Evolutionary conservation across 2,329 filamentous ascomycete genomes (phyloP), one percentile per base, ranked within the genome.

Genomic region (Phyllosticta citribraziliensis): DNA sequence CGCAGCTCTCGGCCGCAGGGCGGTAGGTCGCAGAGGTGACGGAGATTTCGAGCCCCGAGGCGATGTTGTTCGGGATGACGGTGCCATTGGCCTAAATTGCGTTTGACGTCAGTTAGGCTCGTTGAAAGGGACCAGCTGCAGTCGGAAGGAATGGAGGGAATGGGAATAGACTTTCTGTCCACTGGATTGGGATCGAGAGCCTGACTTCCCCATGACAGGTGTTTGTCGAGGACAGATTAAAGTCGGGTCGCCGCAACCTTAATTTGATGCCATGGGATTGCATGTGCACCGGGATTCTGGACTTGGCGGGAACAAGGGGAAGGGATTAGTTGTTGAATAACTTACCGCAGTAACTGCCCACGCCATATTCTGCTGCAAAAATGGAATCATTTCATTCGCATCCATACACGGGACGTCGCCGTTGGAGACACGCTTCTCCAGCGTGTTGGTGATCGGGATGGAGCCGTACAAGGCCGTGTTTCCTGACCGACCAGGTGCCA

Each of bases 371-470:
- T 63, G 51, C 51, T 61, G 64, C 50, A 71, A 55, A 64, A 69
- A 71, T 35, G 50, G 19, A 19, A 47, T 62, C 1, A 72, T 68
- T 11, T 62, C 60, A 8, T 61, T 56, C 54, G 70, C 67, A 1
- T 65, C 60, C 61, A 72, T 57, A 57, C 64, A 66, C 22, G 55
- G 33, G 22, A 81, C 61, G n/a, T 74, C 66, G 2, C 71, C 72
- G 10, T 55, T 61, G 27, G 67, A 58, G 6, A 72, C 65, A 22
- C 73, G 71, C 1, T 70, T 68, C 10, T 76, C 66, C 14, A 82
- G 65, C 5, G 70, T 70, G 10, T 70, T 70, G 0, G 77, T 82
- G 25, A 82, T 62, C 2, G 78, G 77, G 8, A 82, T 71, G 0
- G 74, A 72, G 2, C 75, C 78, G 4, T 75, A 63, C 55, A 58